Conservation (phyloP, 2,329 filamentous ascomycete genomes). For the Alternaria alternata region DNA sequence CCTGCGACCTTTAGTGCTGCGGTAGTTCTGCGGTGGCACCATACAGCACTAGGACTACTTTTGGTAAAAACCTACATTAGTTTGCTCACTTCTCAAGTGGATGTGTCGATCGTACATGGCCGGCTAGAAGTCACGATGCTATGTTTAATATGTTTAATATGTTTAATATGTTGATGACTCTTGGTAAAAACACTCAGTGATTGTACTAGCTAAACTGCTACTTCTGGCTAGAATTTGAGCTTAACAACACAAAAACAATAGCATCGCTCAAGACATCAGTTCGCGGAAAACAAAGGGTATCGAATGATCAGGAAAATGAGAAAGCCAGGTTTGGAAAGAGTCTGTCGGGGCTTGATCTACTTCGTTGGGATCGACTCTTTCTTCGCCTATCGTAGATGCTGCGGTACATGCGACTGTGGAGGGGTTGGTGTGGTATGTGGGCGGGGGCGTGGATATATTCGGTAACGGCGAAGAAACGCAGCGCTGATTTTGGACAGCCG, state of each 20-base stretch:
- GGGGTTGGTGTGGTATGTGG: background rate
- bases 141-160: rapidly evolving
- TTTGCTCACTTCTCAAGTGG: too few species aligned
- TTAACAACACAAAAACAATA: background rate
- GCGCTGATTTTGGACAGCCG: background rate
- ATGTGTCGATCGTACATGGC: background rate
- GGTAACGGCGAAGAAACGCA: background rate
- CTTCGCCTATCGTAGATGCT: background rate
- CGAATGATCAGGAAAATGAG: slow-evolving; percentile 17
- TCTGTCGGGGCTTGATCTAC: background rate
- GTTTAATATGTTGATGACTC: rapidly evolving
- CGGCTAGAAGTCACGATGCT: background rate
- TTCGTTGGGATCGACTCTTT: background rate
- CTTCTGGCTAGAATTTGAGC: background rate
- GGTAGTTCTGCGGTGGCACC: background rate
- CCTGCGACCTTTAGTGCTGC: background rate
- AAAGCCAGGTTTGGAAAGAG: slow-evolving; percentile 23
- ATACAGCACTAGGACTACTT: background rate
- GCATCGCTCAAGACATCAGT: slow-evolving; percentile 2
- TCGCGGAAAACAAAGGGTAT: slow-evolving; percentile 26
- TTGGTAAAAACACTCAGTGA: background rate
- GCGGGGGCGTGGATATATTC: background rate
- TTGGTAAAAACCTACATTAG: background rate
- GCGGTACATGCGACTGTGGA: background rate
- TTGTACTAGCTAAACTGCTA: background rate